Conservation (phyloP, 352 stramenopile species). For the Pythium utonaiense region DNA sequence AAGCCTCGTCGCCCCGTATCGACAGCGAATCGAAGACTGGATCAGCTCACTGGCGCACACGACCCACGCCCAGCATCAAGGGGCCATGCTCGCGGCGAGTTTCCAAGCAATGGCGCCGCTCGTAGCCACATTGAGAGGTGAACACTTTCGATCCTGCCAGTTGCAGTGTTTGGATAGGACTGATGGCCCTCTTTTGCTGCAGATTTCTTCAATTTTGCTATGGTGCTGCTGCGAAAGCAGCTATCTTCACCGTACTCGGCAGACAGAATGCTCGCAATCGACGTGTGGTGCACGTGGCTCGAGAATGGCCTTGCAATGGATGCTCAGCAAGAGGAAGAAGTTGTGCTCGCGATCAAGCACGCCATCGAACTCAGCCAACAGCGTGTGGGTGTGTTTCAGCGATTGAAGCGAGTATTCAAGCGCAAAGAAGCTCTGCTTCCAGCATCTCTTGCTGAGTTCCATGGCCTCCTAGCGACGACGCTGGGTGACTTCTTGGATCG, state of each 20-base stretch:
- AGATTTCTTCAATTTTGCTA: conserved; percentile 82
- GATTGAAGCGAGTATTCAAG: conserved; percentile 3
- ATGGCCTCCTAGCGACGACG: conserved; percentile 3
- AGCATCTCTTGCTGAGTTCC: conserved; percentile 5
- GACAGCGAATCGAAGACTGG: conserved; percentile 68
- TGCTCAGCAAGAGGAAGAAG: conserved; percentile 58
- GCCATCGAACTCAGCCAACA: conserved; percentile 8
- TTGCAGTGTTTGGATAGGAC: neutral
- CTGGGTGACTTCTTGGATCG: conserved; percentile 12
- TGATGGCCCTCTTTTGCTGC: neutral
- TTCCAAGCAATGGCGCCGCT: conserved; percentile 11
- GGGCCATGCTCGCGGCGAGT: neutral
- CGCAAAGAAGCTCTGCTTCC: neutral
- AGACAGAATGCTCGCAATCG: conserved; percentile 58
- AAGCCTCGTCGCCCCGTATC: conserved; percentile 19
- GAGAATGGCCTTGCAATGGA: conserved; percentile 40
- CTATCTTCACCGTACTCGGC: conserved; percentile 41
- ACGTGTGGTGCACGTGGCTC: conserved; percentile 72
- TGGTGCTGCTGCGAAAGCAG: conserved; percentile 78
- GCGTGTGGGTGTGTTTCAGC: conserved; percentile 3
- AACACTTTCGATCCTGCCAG: neutral
- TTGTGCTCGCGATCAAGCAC: conserved; percentile 19
- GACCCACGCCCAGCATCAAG: neutral
- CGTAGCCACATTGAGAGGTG: conserved; percentile 14
- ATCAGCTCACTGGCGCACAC: conserved; percentile 32